Evolutionary conservation across 306 rosid species (phyloP).

Genomic region (Lupinus albus): DNA sequence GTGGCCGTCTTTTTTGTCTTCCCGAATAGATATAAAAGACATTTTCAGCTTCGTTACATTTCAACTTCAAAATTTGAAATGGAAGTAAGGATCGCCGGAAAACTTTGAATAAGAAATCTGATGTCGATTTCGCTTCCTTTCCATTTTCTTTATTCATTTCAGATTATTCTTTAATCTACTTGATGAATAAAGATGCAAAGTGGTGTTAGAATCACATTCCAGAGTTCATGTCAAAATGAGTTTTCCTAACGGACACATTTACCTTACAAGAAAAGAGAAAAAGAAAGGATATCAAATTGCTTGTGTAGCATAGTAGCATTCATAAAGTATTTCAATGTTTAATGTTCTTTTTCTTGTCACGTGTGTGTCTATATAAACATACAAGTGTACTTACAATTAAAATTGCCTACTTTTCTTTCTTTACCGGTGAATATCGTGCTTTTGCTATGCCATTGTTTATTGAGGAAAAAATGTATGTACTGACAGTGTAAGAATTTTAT

Average conservation of each 20-base stretch:
- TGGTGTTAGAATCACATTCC: constrained; percentile 10
- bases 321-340: neutral
- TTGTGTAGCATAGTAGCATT: neutral
- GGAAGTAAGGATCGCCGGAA: constrained; percentile 6
- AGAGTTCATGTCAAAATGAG: constrained; percentile 11
- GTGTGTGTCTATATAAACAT: neutral
- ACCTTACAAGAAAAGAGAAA: neutral
- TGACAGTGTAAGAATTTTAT: no score
- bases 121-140: constrained; percentile 14
- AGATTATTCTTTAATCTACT: neutral
- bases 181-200: constrained; percentile 19
- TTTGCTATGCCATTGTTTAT: neutral
- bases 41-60: constrained; percentile 23
- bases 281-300: neutral
- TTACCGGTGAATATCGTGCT: constrained; percentile 3
- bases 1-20: neutral
- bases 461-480: no score
- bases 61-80: constrained; percentile 10
- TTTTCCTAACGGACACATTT: neutral
- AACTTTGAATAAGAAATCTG: constrained; percentile 19
- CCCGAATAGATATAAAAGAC: neutral
- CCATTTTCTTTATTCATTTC: neutral
- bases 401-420: neutral
- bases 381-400: constrained; percentile 1
- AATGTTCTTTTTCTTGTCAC: constrained; percentile 1